Base-by-base conservation (phyloP, 805 yeast species). In the Pichia kluyveri region DNA sequence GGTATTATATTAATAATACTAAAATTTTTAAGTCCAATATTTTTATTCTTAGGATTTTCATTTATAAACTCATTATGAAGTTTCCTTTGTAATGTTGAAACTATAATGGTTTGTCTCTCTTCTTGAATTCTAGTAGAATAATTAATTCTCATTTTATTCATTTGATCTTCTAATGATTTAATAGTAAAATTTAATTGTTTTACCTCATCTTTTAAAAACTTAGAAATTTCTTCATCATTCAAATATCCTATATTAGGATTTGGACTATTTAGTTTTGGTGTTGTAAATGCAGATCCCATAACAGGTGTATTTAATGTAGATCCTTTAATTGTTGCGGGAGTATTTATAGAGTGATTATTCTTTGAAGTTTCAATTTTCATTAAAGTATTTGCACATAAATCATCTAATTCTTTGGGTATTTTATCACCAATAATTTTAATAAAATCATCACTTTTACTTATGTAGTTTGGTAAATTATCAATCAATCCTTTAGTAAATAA, bases 191-290 rank as follows among this genome's bases (percentile, higher is more conserved):
- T 54, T 39, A 66, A 50, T 10, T 40, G 32, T 42, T 52, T 54
- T 4, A 65, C 60, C 47, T 66, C 69, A n/a, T 55, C 53, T 39
- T 66, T 56, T 40, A 60, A 57, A 31, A 63, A 26, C 14, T 57
- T 56, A 40, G 62, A 53, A 37, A 65, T 40, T 19, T 63, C 60
- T 32, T 60, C 61, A 44, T 60, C 59, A 9, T 63, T 51, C 18
- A 48, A 44, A 28, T 59, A 54, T 28, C 53, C 52, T 3, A 57
- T 59, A 15, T 36, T 44, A 41, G 48, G 23, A 28, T 39, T 44
- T 43, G 48, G 18, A 28, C 37, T 40, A 26, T 15, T 15, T 15
- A 34, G 4, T 34, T 10, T 34, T 34, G 37, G 37, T 30, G 32
- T 10, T 10, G 10, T 30, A 8, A 30, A 9, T 3, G 10, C 32